These are phyloP conservation scores for Neurospora africana DNA, from an alignment of 495 filamentous ascomycete genomes.

Conservation along the genomic window DNA sequence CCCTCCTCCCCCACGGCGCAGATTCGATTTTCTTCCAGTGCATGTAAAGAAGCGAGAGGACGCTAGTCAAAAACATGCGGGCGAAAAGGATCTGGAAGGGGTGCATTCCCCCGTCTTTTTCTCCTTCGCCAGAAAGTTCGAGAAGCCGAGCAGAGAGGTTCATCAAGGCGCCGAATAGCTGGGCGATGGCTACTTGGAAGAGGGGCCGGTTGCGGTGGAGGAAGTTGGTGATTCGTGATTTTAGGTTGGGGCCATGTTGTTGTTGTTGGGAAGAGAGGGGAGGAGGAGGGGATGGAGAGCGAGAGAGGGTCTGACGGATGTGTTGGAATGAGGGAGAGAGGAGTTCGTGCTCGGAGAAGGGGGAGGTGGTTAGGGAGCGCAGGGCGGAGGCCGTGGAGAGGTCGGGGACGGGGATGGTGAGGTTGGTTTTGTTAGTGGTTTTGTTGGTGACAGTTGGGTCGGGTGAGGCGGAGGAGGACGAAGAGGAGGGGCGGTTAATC, in stretches of 20 bases:
- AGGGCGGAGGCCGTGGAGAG: constrained; percentile 2
- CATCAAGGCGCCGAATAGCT: constrained; percentile 84
- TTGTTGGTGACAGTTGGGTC: neutral
- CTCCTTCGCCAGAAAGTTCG: constrained; percentile 57
- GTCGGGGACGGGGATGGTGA: neutral
- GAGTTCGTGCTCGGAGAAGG: constrained; percentile 12
- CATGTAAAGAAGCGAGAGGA: constrained; percentile 64
- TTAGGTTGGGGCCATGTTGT: neutral
- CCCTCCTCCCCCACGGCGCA: constrained; percentile 58
- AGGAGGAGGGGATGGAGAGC: constrained; percentile 10
- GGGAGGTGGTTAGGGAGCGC: constrained; percentile 23
- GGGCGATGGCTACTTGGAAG: constrained; percentile 60
- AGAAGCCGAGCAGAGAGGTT: constrained; percentile 72
- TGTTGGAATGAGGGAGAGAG: constrained; percentile 1
- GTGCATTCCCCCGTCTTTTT: constrained; percentile 39
- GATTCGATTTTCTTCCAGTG: constrained; percentile 46
- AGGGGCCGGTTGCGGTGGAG: constrained; percentile 58
- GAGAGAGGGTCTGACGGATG: neutral
- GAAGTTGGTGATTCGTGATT: constrained; percentile 3
- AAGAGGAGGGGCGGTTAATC: neutral
- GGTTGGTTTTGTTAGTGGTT: neutral
- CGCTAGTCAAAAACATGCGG: constrained; percentile 67
- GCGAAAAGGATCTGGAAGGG: constrained; percentile 86
- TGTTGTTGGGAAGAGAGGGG: neutral
- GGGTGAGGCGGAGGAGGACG: neutral